Conservation (phyloP, 306 rosid genomes). For the Argentina anserina region DNA sequence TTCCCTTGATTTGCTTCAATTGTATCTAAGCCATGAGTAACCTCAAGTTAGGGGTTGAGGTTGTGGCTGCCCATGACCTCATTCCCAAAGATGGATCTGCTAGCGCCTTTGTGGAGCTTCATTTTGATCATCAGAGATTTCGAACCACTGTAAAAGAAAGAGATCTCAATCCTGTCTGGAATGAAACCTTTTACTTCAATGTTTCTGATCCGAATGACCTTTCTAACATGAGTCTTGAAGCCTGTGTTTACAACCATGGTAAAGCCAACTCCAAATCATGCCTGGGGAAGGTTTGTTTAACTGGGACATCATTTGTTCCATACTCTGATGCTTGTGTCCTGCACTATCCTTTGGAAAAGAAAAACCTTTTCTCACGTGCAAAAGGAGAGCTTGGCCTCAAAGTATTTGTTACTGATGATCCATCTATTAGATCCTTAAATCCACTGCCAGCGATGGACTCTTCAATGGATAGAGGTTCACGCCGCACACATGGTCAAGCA, state of each 20-base stretch:
- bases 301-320: conserved; percentile 80
- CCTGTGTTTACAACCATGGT: conserved; percentile 42
- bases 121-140: conserved; percentile 67
- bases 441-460: conserved; percentile 73
- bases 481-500: conserved; percentile 28
- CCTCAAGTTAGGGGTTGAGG: conserved; percentile 79
- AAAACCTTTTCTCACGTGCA: conserved; percentile 44
- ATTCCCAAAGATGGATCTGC: conserved; percentile 70
- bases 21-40: conserved; percentile 47
- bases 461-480: conserved; percentile 21
- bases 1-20: conserved; percentile 1
- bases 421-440: conserved; percentile 55
- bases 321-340: conserved; percentile 73
- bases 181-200: conserved; percentile 78
- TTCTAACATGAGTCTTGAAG: conserved; percentile 60
- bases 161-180: conserved; percentile 83
- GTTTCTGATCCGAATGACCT: conserved; percentile 63
- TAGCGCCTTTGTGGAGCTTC: conserved; percentile 73
- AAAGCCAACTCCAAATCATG: conserved; percentile 36
- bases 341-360: conserved; percentile 85
- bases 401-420: conserved; percentile 73
- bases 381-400: conserved; percentile 94
- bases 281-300: conserved; percentile 72
- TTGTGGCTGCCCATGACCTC: conserved; percentile 78
- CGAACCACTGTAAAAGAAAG: conserved; percentile 65